Percentiles rank a stretch among this genome's conserved stretches.
These are phyloP conservation scores for Firmiana major DNA, from an alignment of 345 rosid species.

Conservation along the genomic window DNA sequence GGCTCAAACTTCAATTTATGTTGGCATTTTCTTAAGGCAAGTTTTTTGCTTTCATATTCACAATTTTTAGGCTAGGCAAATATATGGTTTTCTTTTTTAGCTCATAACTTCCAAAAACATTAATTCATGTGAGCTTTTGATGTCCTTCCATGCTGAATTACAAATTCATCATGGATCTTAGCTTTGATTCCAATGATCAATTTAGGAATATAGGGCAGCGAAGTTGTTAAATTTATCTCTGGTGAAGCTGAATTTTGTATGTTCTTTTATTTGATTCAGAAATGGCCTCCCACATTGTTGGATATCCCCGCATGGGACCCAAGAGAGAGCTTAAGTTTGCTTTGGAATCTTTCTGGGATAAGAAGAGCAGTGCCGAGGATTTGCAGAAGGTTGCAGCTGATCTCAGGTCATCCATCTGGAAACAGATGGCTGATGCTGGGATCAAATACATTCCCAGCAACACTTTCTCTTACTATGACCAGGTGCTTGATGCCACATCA, in stretches of 20 bases:
- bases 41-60: neutral
- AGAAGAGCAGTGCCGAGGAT: slow-evolving; percentile 85
- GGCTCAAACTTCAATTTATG: neutral
- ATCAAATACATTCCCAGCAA: slow-evolving; percentile 95
- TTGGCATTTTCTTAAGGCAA: neutral
- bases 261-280: slow-evolving; percentile 22
- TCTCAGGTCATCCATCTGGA: slow-evolving; percentile 90
- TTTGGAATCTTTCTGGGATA: slow-evolving; percentile 97
- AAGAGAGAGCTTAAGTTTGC: slow-evolving; percentile 98
- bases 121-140: neutral
- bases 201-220: neutral
- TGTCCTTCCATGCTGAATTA: neutral
- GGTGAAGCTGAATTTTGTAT: slow-evolving; percentile 21
- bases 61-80: neutral
- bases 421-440: slow-evolving; percentile 81
- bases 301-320: slow-evolving; percentile 99
- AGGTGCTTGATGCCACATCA: slow-evolving; percentile 85
- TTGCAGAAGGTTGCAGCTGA: slow-evolving; percentile 83
- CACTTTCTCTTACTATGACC: slow-evolving; percentile 90
- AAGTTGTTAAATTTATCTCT: neutral
- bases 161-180: neutral
- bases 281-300: slow-evolving; percentile 98
- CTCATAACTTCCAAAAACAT: neutral
- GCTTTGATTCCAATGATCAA: neutral
- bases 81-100: neutral